Base-by-base conservation (phyloP, 2,329 filamentous ascomycete genomes). In the Zymoseptoria brevis region DNA sequence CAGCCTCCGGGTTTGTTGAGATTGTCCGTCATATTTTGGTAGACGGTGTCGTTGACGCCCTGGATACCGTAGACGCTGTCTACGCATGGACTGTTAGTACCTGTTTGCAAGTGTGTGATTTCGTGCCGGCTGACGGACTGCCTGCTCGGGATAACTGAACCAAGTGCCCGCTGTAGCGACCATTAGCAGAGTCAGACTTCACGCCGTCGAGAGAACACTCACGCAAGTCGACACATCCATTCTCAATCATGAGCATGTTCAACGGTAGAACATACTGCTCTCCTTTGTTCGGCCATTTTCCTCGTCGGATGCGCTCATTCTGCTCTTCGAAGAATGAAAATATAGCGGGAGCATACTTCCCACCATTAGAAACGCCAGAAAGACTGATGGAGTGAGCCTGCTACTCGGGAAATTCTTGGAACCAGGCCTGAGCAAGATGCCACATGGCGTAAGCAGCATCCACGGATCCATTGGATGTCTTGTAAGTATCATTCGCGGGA, bases 61-160 rank as follows among this genome's bases (percentile, higher is more conserved):
- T 82, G 68, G 58, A 88, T 79, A 8, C 80, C 83, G 68, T 88
- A 91, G 0, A 85, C 84, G 69, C 88, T 89, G 68, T 83, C 82
- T 81, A 80, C 3, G 77, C 76, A 72, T 90, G 85, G 0, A 84
- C 3, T 77, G 29, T 84, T 70, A 64, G 82, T 78, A 67, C 91
- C 88, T 41, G 90, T 76, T 63, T 86, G 83, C 11, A 87, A 87
- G 70, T 90, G 89, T 59, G 89, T 76, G 59, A 91, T 87, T 21
- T 87, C 87, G 0, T 90, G 73, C 26, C 0, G 86, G 83, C 13
- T 75, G 16, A 41, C 35, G 11, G 1, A 41, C 35, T 41, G 35
- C 35, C 11, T 16, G 13, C 35, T 41, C 35, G 35, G 35, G 11
- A 41, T 41, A 41, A 3, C 35, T 41, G 35, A 41, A 41, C 35